These are phyloP conservation scores for Ajuga reptans DNA, from an alignment of 305 asterid species.

Conservation along the genomic window DNA sequence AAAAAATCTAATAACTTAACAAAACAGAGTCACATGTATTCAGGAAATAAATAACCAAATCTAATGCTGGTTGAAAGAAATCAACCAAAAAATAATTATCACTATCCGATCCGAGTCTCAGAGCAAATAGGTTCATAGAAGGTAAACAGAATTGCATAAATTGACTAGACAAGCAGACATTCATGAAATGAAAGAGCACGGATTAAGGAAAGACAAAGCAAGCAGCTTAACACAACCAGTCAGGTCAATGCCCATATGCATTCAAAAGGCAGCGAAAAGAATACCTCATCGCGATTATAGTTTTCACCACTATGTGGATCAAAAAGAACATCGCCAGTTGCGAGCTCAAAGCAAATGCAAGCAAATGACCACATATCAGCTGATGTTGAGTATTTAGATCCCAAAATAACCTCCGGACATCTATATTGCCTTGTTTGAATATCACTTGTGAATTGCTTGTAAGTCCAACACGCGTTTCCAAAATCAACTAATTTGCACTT, in stretches of 20 bases:
- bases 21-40: not conserved
- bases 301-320: slow-evolving; percentile 81
- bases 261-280: not conserved
- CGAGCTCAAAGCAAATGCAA: slow-evolving; percentile 85
- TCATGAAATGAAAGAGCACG: not conserved
- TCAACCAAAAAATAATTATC: not conserved
- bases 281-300: slow-evolving; percentile 78
- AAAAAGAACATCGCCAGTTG: slow-evolving; percentile 76
- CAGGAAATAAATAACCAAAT: not conserved
- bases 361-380: slow-evolving; percentile 88
- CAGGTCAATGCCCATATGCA: not conserved
- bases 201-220: not conserved
- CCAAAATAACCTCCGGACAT: slow-evolving; percentile 79
- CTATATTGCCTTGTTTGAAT: slow-evolving; percentile 80
- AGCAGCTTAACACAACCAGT: not conserved
- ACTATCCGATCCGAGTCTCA: not conserved
- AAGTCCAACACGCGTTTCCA: slow-evolving; percentile 81
- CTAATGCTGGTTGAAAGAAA: not conserved
- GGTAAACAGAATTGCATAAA: not conserved
- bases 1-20: not conserved
- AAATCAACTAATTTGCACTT: slow-evolving; percentile 80
- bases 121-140: not conserved
- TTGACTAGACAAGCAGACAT: not conserved
- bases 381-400: slow-evolving; percentile 71
- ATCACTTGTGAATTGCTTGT: slow-evolving; percentile 72